Percentiles rank a stretch among this genome's conserved stretches.
Conservation (phyloP, 2,329 filamentous ascomycete species). For the Podosphaera aphanis region DNA sequence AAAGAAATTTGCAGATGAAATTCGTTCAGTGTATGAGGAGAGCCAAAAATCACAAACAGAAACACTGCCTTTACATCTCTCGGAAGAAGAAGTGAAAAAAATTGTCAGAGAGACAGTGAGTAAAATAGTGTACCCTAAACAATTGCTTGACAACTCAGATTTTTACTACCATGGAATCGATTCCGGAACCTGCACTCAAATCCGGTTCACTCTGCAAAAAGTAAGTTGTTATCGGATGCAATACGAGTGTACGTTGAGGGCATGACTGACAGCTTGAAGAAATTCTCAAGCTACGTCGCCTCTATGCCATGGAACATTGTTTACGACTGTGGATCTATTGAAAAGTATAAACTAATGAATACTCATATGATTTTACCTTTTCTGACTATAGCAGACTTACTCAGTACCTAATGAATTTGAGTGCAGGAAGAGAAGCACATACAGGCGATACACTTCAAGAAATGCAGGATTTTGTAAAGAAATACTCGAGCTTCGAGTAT, state of each 20-base stretch:
- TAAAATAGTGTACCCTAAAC: constrained; percentile 12
- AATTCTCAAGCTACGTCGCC: not conserved
- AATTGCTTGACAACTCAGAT: constrained; percentile 20
- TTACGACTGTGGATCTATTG: constrained; percentile 33
- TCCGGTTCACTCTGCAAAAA: constrained; percentile 5
- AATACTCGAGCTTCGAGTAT: constrained; percentile 19
- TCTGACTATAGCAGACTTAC: constrained; percentile 11
- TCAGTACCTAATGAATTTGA: not conserved
- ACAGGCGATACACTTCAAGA: constrained; percentile 9
- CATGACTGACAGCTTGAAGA: not conserved
- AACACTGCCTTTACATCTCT: not conserved
- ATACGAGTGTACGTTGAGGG: not conserved
- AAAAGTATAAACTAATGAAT: constrained; percentile 6
- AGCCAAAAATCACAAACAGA: not conserved
- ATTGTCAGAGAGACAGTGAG: constrained; percentile 16
- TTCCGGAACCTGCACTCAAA: constrained; percentile 18
- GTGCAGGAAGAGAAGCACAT: constrained; percentile 16
- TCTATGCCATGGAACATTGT: constrained; percentile 31
- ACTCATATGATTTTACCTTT: not conserved
- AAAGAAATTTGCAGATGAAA: constrained; percentile 22
- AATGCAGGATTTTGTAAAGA: constrained; percentile 23
- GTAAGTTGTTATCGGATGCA: not conserved
- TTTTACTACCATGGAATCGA: constrained; percentile 35
- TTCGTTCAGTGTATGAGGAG: constrained; percentile 22
- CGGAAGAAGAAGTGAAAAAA: not conserved